phyloP scores from a whole-genome alignment of 2,329 filamentous ascomycete genomes.

The Colletotrichum australisinense region DNA sequence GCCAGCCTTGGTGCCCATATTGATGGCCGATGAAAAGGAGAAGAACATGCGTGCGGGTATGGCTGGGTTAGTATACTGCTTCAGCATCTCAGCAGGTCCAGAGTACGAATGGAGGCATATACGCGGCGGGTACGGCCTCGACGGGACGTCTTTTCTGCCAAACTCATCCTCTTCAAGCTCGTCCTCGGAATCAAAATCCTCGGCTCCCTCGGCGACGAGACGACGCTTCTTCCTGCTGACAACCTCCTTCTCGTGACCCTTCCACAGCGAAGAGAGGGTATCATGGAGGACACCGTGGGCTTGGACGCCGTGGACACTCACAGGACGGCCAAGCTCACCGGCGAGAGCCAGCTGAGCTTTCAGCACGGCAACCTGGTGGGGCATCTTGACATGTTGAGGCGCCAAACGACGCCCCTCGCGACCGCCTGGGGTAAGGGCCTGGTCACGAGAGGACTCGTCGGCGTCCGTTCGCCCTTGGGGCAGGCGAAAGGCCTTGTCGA shows the following conservation, averaged over 20 bases:
- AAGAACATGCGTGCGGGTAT: slow-evolving; percentile 86
- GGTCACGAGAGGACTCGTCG: slow-evolving; percentile 48
- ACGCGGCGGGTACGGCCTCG: slow-evolving; percentile 81
- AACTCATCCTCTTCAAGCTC: slow-evolving; percentile 40
- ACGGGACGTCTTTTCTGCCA: neutral
- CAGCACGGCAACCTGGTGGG: slow-evolving; percentile 76
- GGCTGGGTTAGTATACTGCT: slow-evolving; percentile 79
- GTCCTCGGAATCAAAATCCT: slow-evolving; percentile 56
- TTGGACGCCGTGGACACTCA: slow-evolving; percentile 80
- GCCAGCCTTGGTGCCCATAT: slow-evolving; percentile 69
- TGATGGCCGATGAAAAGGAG: slow-evolving; percentile 88
- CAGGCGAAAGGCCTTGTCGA: slow-evolving; percentile 82
- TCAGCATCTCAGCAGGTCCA: slow-evolving; percentile 78
- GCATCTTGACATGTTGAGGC: slow-evolving; percentile 73
- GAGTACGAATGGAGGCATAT: slow-evolving; percentile 97
- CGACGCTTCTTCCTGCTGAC: slow-evolving; percentile 69
- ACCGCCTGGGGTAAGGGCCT: slow-evolving; percentile 72
- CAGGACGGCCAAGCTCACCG: slow-evolving; percentile 72
- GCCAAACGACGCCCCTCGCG: slow-evolving; percentile 77
- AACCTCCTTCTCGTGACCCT: slow-evolving; percentile 73
- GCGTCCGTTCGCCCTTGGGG: slow-evolving; percentile 67
- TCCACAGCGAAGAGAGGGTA: slow-evolving; percentile 73
- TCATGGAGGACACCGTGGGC: slow-evolving; percentile 79
- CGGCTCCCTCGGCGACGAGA: slow-evolving; percentile 58
- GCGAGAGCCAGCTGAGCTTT: slow-evolving; percentile 78